phyloP scores from a whole-genome alignment of 805 yeast species.

The Scheffersomyces lignosus region DNA sequence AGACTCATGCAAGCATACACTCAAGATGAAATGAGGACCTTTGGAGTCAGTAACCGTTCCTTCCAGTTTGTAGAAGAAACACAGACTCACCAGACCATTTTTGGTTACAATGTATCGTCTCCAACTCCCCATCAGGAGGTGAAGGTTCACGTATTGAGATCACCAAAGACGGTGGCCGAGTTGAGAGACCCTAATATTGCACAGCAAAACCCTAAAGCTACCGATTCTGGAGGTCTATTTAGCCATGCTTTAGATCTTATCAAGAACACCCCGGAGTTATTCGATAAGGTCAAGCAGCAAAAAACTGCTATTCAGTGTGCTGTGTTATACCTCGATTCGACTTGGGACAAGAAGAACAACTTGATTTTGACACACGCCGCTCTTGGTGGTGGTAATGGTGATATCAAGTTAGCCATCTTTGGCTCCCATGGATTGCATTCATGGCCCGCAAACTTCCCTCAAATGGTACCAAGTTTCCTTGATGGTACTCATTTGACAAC shows the following conservation, averaged over 20 bases:
- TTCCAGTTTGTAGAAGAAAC: slow-evolving; percentile 70
- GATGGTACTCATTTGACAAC: slow-evolving; percentile 68
- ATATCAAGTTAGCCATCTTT: slow-evolving; percentile 79
- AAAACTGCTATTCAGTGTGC: slow-evolving; percentile 74
- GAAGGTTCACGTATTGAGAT: slow-evolving; percentile 74
- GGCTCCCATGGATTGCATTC: slow-evolving; percentile 91
- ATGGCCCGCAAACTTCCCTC: slow-evolving; percentile 87
- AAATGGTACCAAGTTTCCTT: slow-evolving; percentile 62
- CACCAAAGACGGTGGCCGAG: slow-evolving; percentile 67
- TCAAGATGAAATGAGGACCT: slow-evolving; percentile 79
- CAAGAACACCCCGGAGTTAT: slow-evolving; percentile 29
- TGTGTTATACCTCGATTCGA: slow-evolving; percentile 79
- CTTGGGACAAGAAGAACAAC: slow-evolving; percentile 64
- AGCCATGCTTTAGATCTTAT: slow-evolving; percentile 79
- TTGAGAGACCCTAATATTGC: slow-evolving; percentile 78
- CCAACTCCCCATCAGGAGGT: slow-evolving; percentile 57
- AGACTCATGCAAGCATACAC: slow-evolving; percentile 91
- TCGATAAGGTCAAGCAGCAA: slow-evolving; percentile 44
- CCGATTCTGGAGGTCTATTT: slow-evolving; percentile 72
- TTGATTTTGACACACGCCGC: slow-evolving; percentile 89
- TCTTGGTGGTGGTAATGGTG: slow-evolving; percentile 79
- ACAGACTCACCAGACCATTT: slow-evolving; percentile 23
- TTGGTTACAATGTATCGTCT: slow-evolving; percentile 47
- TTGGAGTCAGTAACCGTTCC: slow-evolving; percentile 75
- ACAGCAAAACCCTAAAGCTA: slow-evolving; percentile 79